Evolutionary conservation across 2,329 filamentous ascomycete genomes (phyloP), one percentile per base, ranked within the genome.

Genomic region (Monosporascus sp.): DNA sequence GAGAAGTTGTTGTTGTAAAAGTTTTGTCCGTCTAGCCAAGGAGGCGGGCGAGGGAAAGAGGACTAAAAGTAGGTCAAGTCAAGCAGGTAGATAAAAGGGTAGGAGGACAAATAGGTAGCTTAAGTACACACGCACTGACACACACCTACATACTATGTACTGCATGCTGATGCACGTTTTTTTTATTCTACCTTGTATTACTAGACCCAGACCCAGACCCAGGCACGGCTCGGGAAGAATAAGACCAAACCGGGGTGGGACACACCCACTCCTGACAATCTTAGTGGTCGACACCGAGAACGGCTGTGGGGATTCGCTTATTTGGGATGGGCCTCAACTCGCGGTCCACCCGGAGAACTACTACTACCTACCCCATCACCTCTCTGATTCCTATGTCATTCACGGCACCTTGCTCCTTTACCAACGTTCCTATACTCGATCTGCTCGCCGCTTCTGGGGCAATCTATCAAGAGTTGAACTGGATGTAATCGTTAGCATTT

Each of bases 351-450:
- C 60, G 59, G 57, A 59, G 57, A 61, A 65, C 56, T 57, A 60
- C 60, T 59, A 61, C 64, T 66, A 65, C 64, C 60, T 65, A 65
- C 64, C 65, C 63, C 65, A 64, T 64, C 58, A 51, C 61, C 60
- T 58, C 53, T 57, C 54, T 57, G 49, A 53, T 53, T 50, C 49
- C 47, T 51, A 44, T 57, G 58, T 55, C 53, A 43, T 56, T 59
- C 49, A 40, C 57, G 58, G 52, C 43, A 47, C 47, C 49, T 52
- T 51, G 47, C 46, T 55, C 68, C 69, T 73, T 73, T 62, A 68
- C 70, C 71, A 66, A 72, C 75, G 71, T 88, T 80, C 76, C 84
- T 85, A 78, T 82, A 82, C 85, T 89, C 79, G 64, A 85, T 85
- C 64, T 76, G 74, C 72, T 83, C 84, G 73, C 69, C 70, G 43